Percentiles rank a stretch among this genome's conserved stretches.
phyloP scores from a whole-genome alignment of 1,139 yeast species.

The Protomyces inouyei region DNA sequence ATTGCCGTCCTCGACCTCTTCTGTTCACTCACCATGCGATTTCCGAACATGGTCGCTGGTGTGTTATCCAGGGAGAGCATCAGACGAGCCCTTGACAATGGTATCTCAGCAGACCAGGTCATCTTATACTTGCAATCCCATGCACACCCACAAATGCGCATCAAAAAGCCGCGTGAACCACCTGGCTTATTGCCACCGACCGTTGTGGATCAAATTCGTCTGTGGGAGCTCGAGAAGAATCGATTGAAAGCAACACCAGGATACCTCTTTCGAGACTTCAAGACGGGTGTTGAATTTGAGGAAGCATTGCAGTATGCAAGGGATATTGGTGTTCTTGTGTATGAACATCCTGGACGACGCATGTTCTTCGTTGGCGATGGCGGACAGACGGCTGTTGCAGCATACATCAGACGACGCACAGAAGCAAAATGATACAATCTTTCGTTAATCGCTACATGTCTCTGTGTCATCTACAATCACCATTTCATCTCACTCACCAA shows the following conservation, averaged over 20 bases:
- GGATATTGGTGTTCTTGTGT: constrained; percentile 82
- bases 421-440: background rate
- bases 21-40: constrained; percentile 77
- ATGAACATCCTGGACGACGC: constrained; percentile 68
- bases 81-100: constrained; percentile 73
- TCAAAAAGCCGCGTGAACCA: constrained; percentile 33
- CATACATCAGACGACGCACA: constrained; percentile 8
- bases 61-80: constrained; percentile 89
- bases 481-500: constrained; percentile 26
- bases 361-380: constrained; percentile 55
- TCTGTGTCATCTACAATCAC: background rate
- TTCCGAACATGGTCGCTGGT: constrained; percentile 89
- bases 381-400: constrained; percentile 7
- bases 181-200: constrained; percentile 72
- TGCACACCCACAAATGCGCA: constrained; percentile 88
- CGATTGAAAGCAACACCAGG: constrained; percentile 87
- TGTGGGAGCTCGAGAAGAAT: constrained; percentile 95
- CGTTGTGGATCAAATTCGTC: constrained; percentile 85
- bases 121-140: constrained; percentile 83
- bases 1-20: constrained; percentile 86
- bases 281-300: constrained; percentile 70
- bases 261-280: constrained; percentile 78
- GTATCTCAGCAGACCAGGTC: constrained; percentile 93
- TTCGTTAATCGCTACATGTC: background rate
- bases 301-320: constrained; percentile 70